These are phyloP conservation scores for Pleurotus ostreatus DNA, from an alignment of 768 basidiomycete genomes.

Conservation along the genomic window DNA sequence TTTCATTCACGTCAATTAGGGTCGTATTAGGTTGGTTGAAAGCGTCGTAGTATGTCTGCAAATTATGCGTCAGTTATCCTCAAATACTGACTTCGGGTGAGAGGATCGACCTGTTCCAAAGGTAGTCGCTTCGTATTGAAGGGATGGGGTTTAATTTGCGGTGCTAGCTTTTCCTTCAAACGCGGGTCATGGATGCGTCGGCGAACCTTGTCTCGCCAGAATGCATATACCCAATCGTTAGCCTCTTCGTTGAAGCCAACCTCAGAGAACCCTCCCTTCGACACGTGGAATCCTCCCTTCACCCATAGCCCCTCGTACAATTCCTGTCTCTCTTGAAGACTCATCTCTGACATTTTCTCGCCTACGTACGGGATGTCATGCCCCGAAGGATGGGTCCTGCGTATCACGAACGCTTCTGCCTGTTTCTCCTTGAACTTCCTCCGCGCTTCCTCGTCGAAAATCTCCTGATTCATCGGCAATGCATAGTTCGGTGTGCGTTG, in stretches of 20 bases:
- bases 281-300: constrained; percentile 18
- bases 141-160: constrained; percentile 18
- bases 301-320: constrained; percentile 18
- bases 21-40: constrained; percentile 13
- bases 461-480: constrained; percentile 47
- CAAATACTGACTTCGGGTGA: too few relatives aligned
- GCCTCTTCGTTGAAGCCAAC: constrained; percentile 14
- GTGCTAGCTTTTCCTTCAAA: constrained; percentile 21
- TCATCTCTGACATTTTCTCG: too few relatives aligned
- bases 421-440: constrained; percentile 9
- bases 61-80: neutral
- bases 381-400: too few relatives aligned
- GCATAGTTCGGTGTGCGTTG: constrained; percentile 39
- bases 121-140: constrained; percentile 20
- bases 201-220: constrained; percentile 21
- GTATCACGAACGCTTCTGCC: neutral
- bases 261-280: constrained; percentile 15
- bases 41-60: constrained; percentile 9
- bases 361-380: too few relatives aligned
- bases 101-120: constrained; percentile 14
- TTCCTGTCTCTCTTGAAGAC: constrained; percentile 17
- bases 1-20: constrained; percentile 13
- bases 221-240: constrained; percentile 19
- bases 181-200: constrained; percentile 16
- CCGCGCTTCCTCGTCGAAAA: constrained; percentile 48